Base-by-base conservation (phyloP, 768 basidiomycete species). In the Sutorius australiensis region DNA sequence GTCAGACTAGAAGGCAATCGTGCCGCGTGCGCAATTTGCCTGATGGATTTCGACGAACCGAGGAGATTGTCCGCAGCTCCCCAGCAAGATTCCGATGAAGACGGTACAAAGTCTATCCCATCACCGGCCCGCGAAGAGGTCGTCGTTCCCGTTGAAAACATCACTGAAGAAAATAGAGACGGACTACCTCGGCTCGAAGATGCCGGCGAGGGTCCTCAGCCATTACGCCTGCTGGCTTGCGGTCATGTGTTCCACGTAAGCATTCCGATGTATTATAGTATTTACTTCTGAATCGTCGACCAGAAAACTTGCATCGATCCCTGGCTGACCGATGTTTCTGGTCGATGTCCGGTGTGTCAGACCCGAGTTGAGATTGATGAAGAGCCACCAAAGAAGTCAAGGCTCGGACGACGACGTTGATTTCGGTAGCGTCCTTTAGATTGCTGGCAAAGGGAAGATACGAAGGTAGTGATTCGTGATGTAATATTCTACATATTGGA, bases 241-340 rank as follows among this genome's bases (percentile, higher is more conserved):
- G 87, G 87, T 3, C 93, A 95, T 75, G 89, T 89, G 43, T 95
- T 92, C 71, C 93, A 95, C 72, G 92, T 93, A 56, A 69, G 89
- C 74, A 4, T 27, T 31, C 19, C 30, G 12, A 51, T 49, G 10
- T 51, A 46, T 30, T 19, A 10, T 46, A 21, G 11, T 19, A 16
- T 41, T 33, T n/a, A 21, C 38, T 51, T 51, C 54, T 55, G 32
- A 53, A 31, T 30, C 19, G 17, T 51, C 12, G 32, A 51, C 19
- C 59, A 89, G 89, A 83, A 89, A 89, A 83, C 85, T 21, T 95
- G 92, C 66, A 71, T 95, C 39, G 92, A 95, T 64, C 89, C 91
- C 19, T 95, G 93, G 93, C 69, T 95, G 46, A 83, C 75, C 3
- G 85, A 88, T 55, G 85, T 92, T 13, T 91, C 89, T 28, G 92